Evolutionary conservation across 768 basidiomycete species (phyloP).

Genomic region (Boletellus ananas): DNA sequence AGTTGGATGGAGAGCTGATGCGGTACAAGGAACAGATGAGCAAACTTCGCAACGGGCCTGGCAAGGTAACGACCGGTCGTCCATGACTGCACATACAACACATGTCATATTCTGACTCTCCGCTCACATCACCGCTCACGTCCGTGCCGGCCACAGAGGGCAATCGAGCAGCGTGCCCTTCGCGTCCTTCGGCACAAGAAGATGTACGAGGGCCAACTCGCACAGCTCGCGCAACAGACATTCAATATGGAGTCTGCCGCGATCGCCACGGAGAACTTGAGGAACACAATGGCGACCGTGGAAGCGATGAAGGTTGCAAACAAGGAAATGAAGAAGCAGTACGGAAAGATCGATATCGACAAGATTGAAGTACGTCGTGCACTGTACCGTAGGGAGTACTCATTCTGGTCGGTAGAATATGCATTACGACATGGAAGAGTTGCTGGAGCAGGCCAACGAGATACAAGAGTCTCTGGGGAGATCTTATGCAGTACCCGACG

Average conservation of each 20-base stretch:
- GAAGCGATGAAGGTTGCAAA: slow-evolving; percentile 96
- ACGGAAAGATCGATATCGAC: slow-evolving; percentile 95
- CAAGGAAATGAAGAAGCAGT: slow-evolving; percentile 95
- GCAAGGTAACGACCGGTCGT: slow-evolving; percentile 76
- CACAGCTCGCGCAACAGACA: slow-evolving; percentile 88
- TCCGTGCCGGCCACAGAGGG: slow-evolving; percentile 46
- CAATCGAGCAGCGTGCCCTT: slow-evolving; percentile 92
- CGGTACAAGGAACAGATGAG: slow-evolving; percentile 96
- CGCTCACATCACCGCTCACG: not conserved
- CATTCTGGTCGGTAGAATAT: slow-evolving; percentile 58
- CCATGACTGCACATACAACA: not conserved
- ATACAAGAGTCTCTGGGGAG: slow-evolving; percentile 92
- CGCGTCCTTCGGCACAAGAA: slow-evolving; percentile 91
- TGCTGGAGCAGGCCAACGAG: slow-evolving; percentile 96
- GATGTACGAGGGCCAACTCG: slow-evolving; percentile 92
- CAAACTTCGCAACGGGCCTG: slow-evolving; percentile 89
- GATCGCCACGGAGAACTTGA: slow-evolving; percentile 94
- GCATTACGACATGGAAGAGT: slow-evolving; percentile 97
- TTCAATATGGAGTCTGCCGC: slow-evolving; percentile 99
- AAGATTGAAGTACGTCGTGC: slow-evolving; percentile 82
- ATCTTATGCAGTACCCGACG: slow-evolving; percentile 95
- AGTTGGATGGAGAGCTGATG: slow-evolving; percentile 88
- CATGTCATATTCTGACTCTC: too few species aligned
- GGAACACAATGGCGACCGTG: slow-evolving; percentile 98
- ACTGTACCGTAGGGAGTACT: not conserved